Conservation (phyloP, 1,139 yeast genomes). For the Blastobotrys serpentis region DNA sequence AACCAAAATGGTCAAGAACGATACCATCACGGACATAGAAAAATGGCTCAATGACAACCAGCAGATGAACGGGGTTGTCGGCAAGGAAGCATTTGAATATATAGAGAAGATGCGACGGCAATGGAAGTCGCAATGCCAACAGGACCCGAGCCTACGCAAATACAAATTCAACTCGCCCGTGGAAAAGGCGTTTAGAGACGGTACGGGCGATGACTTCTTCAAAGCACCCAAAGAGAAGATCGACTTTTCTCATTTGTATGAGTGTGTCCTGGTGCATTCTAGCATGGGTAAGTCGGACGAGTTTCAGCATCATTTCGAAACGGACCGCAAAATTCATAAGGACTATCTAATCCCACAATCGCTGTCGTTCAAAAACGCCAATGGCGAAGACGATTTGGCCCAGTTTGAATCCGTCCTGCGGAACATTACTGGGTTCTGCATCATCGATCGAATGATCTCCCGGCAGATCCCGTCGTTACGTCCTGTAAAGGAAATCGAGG, state of each 20-base stretch:
- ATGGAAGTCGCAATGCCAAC: conserved; percentile 51
- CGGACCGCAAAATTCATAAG: conserved; percentile 72
- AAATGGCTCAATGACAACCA: conserved; percentile 70
- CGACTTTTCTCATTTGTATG: conserved; percentile 70
- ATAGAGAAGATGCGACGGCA: conserved; percentile 53
- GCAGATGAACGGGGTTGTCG: conserved; percentile 58
- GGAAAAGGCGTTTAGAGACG: conserved; percentile 68
- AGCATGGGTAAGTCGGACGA: conserved; percentile 65
- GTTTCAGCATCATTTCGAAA: conserved; percentile 61
- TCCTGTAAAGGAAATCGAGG: conserved; percentile 52
- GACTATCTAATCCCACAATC: conserved; percentile 63
- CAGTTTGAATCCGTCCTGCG: conserved; percentile 41
- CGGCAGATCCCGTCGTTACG: conserved; percentile 49
- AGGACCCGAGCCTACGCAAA: conserved; percentile 49
- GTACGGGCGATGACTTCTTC: conserved; percentile 41
- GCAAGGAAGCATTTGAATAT: conserved; percentile 57
- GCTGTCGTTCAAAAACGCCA: conserved; percentile 22
- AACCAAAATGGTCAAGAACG: conserved; percentile 72
- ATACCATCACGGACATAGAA: conserved; percentile 69
- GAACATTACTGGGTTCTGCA: conserved; percentile 72
- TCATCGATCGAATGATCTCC: conserved; percentile 68
- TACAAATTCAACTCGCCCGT: conserved; percentile 84
- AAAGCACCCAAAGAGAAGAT: conserved; percentile 32
- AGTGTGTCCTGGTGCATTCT: conserved; percentile 77
- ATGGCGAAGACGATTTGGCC: conserved; percentile 23